phyloP scores from a whole-genome alignment of 768 basidiomycete genomes.

The Mycena polygramma region DNA sequence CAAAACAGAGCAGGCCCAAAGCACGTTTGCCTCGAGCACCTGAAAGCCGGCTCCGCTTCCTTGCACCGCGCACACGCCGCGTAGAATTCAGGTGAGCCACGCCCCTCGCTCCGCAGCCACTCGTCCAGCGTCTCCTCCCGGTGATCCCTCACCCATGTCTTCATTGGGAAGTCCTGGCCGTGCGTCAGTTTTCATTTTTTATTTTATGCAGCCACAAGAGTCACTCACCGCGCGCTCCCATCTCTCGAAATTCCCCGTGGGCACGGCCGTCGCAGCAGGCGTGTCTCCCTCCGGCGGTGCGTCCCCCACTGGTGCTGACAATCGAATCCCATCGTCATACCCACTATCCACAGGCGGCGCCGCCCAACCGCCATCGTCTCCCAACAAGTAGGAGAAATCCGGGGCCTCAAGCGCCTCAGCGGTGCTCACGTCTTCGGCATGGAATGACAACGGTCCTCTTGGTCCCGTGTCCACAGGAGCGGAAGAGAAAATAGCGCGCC shows the following conservation, averaged over 20 bases:
- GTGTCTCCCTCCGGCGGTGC: too few species aligned
- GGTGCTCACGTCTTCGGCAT: not conserved
- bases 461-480: too few species aligned
- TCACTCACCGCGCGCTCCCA: not conserved
- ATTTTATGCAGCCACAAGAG: too few species aligned
- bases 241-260: not conserved
- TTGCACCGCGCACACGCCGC: not conserved
- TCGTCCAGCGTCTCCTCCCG: not conserved
- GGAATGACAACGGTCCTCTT: too few species aligned
- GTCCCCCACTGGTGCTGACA: not conserved
- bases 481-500: too few species aligned
- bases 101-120: not conserved
- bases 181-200: not conserved
- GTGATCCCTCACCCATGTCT: not conserved
- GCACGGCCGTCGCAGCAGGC: not conserved
- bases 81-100: not conserved
- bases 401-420: slow-evolving; percentile 10
- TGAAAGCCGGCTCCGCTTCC: not conserved
- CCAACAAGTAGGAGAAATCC: not conserved
- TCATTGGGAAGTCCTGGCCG: not conserved
- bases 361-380: not conserved
- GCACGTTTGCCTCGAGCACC: not conserved
- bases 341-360: not conserved
- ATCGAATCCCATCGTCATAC: not conserved
- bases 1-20: slow-evolving; percentile 6